Percentiles rank a stretch among this genome's conserved stretches.
phyloP scores from a whole-genome alignment of 2,329 filamentous ascomycete species.

The Colletotrichum sp. region DNA sequence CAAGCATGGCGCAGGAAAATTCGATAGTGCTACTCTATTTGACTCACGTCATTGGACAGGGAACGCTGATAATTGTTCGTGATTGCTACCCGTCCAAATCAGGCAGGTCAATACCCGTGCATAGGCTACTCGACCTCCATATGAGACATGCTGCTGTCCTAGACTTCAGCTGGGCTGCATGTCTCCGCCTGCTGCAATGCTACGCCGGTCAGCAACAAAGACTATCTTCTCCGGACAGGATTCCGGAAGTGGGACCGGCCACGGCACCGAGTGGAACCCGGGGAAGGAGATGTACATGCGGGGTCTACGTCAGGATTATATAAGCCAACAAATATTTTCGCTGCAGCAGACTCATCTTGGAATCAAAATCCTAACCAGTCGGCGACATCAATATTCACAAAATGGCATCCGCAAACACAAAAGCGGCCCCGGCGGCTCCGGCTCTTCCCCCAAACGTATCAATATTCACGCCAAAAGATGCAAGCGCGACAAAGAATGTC shows the following conservation, averaged over 20 bases:
- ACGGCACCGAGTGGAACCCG: not conserved
- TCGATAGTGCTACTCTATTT: not conserved
- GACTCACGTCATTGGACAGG: not conserved
- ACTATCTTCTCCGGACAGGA: not conserved
- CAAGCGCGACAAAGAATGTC: slow-evolving; percentile 10
- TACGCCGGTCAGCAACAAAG: not conserved
- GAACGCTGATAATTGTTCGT: not conserved
- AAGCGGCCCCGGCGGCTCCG: not conserved
- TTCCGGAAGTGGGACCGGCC: not conserved
- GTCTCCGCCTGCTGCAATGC: not conserved
- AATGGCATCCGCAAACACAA: not conserved
- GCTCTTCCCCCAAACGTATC: slow-evolving; percentile 24
- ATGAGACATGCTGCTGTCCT: not conserved
- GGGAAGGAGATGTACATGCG: not conserved
- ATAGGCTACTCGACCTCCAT: not conserved
- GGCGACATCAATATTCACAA: not conserved
- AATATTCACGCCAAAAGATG: slow-evolving; percentile 22
- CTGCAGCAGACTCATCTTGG: not conserved
- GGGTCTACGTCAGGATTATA: not conserved
- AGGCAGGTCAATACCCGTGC: not conserved
- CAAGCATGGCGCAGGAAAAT: not conserved
- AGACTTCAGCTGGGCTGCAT: not conserved
- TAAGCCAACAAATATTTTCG: not conserved
- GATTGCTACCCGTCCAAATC: not conserved
- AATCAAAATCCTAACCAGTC: not conserved